Base-by-base conservation (phyloP, 805 yeast genomes). In the Saccharomycopsis selenospora region DNA sequence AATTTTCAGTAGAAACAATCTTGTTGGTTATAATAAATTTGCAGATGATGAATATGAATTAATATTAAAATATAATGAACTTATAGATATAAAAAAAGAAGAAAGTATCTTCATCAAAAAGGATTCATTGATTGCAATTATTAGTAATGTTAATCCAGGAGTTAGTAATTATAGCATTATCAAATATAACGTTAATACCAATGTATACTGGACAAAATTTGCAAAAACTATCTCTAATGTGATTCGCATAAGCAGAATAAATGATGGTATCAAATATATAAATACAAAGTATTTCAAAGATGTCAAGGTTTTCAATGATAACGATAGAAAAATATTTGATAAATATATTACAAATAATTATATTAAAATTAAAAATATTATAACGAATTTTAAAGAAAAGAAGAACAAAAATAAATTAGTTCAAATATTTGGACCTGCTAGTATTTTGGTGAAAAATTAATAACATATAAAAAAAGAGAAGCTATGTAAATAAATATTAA, bases 371-470 rank as follows among this genome's bases (percentile, higher is more conserved):
- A 41, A 41, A 13, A 41, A n/a, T 13, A 7, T n/a, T 5, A 44
- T 18, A 27, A 18, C 18, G 18, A 30, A 8, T 22, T 44, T 44
- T 30, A 36, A 36, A 17, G 27, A 11, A 44, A 25, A 7, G 20
- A 25, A 2, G 30, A 36, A 36, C 24, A 27, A 44, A 26, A 44
- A 33, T 10, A 36, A 36, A 25, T 43, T 47, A 26, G 47, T 43
- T 3, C 43, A 40, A 20, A 47, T 47, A 11, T 20, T 22, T 13
- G 50, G 50, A n/a, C 50, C 50, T 11, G 50, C 50, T 4, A 23
- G 20, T 13, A 25, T 47, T 4, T 43, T 47, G 23, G 20, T 47
- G 42, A 47, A 40, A 20, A 43, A 40, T 14, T 43, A 13, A 24
- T 13, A 24, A 28, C 17, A 43, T 14, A 5, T 10, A 29, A 40